Conservation (phyloP, 2,329 filamentous ascomycete species). For the Bisporella sp. region DNA sequence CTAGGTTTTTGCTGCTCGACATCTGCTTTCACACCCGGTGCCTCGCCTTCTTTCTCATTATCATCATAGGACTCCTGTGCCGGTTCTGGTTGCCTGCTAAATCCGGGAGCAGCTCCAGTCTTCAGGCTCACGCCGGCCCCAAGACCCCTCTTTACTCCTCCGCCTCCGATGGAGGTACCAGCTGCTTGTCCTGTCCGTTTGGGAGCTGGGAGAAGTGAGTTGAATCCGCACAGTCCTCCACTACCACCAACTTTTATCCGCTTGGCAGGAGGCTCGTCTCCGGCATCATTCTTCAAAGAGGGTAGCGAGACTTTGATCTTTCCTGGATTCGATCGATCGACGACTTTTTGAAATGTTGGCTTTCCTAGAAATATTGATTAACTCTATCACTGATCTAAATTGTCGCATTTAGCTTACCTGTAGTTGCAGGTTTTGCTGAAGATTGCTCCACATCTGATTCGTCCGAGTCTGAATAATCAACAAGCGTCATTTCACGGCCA, state of each 20-base stretch:
- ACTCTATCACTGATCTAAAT: background rate
- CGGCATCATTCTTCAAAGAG: constrained; percentile 29
- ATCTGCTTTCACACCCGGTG: constrained; percentile 40
- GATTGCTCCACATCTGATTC: constrained; percentile 44
- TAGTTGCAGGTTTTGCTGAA: constrained; percentile 26
- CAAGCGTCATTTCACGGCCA: constrained; percentile 48
- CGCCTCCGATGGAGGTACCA: constrained; percentile 27
- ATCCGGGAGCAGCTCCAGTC: constrained; percentile 77
- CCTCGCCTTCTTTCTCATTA: constrained; percentile 16
- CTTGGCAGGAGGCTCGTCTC: constrained; percentile 61
- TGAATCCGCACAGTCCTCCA: constrained; percentile 72
- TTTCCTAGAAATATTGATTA: constrained; percentile 34
- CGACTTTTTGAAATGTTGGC: constrained; percentile 68
- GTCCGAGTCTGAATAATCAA: constrained; percentile 66
- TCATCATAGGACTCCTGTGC: constrained; percentile 14
- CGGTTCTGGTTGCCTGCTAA: constrained; percentile 51
- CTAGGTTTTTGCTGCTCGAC: constrained; percentile 48
- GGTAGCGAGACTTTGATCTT: constrained; percentile 81
- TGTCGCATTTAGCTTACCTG: background rate
- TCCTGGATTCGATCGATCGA: constrained; percentile 72
- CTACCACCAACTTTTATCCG: constrained; percentile 52
- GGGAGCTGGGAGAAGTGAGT: constrained; percentile 77
- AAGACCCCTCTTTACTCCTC: constrained; percentile 21
- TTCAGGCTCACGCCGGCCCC: constrained; percentile 64
- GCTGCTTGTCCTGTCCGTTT: constrained; percentile 49